Percentiles rank a stretch among this genome's conserved stretches.
phyloP scores from a whole-genome alignment of 2,329 filamentous ascomycete species.

The Trichoderma harzianum region DNA sequence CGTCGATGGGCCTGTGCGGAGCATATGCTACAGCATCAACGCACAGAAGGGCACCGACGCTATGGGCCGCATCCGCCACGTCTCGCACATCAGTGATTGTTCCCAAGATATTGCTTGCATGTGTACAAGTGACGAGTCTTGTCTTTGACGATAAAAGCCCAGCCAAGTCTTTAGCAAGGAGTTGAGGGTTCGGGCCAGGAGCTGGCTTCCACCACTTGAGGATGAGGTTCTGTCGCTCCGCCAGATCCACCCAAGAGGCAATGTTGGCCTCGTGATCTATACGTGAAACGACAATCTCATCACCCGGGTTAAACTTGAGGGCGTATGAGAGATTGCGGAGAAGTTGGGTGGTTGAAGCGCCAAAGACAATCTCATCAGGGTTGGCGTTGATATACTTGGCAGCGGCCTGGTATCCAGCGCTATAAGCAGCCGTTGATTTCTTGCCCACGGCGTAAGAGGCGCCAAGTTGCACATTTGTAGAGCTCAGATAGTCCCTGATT shows the following conservation, averaged over 20 bases:
- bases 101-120: slow-evolving; percentile 70
- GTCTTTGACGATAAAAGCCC: slow-evolving; percentile 61
- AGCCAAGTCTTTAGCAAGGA: slow-evolving; percentile 55
- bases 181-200: slow-evolving; percentile 52
- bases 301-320: slow-evolving; percentile 51
- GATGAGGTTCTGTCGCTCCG: slow-evolving; percentile 54
- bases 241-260: slow-evolving; percentile 68
- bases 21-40: slow-evolving; percentile 77
- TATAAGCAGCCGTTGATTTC: slow-evolving; percentile 57
- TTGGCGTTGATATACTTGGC: slow-evolving; percentile 69
- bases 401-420: slow-evolving; percentile 59
- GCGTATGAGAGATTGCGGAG: slow-evolving; percentile 66
- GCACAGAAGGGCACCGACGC: slow-evolving; percentile 54
- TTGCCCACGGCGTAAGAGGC: slow-evolving; percentile 63
- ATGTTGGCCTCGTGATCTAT: slow-evolving; percentile 79
- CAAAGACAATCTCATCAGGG: slow-evolving; percentile 66
- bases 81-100: slow-evolving; percentile 62
- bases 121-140: slow-evolving; percentile 68
- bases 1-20: slow-evolving; percentile 68
- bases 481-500: slow-evolving; percentile 62
- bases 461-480: slow-evolving; percentile 72
- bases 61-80: slow-evolving; percentile 53
- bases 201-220: slow-evolving; percentile 68
- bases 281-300: slow-evolving; percentile 67
- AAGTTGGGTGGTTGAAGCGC: slow-evolving; percentile 71